Evolutionary conservation across 1,139 yeast species (phyloP).

Genomic region (Suhomyces yuchorum): DNA sequence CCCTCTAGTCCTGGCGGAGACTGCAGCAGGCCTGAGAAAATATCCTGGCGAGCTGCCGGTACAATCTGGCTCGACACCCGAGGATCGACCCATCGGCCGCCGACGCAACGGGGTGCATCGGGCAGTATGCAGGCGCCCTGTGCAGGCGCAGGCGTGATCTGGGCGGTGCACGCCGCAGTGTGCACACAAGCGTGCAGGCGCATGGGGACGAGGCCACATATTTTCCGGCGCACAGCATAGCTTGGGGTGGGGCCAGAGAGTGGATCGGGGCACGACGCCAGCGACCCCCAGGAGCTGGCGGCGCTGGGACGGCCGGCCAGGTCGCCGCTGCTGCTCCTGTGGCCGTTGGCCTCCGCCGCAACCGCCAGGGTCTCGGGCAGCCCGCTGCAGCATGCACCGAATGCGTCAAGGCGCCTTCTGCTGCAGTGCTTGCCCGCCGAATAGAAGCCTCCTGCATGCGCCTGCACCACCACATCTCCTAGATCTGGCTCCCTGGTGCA

Average conservation of each 20-base stretch:
- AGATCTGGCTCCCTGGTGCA: too few relatives aligned
- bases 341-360: not conserved
- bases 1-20: not conserved
- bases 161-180: not conserved
- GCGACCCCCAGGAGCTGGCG: too few relatives aligned
- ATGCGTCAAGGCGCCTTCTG: not conserved
- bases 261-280: not conserved
- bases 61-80: not conserved
- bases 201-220: not conserved
- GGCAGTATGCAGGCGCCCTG: not conserved
- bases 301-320: not conserved
- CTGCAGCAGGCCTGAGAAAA: not conserved
- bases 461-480: not conserved
- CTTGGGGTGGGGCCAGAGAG: not conserved
- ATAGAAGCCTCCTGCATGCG: not conserved
- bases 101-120: not conserved
- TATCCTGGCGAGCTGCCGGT: conserved; percentile 1
- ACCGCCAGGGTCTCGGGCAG: not conserved
- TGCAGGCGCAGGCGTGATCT: too few relatives aligned
- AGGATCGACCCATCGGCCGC: not conserved
- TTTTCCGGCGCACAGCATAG: not conserved
- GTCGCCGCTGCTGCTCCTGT: not conserved
- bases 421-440: not conserved
- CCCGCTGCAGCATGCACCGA: not conserved
- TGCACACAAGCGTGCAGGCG: not conserved